phyloP scores from a whole-genome alignment of 1,284 basidiomycete genomes.

The Marasmius tenuissimus region DNA sequence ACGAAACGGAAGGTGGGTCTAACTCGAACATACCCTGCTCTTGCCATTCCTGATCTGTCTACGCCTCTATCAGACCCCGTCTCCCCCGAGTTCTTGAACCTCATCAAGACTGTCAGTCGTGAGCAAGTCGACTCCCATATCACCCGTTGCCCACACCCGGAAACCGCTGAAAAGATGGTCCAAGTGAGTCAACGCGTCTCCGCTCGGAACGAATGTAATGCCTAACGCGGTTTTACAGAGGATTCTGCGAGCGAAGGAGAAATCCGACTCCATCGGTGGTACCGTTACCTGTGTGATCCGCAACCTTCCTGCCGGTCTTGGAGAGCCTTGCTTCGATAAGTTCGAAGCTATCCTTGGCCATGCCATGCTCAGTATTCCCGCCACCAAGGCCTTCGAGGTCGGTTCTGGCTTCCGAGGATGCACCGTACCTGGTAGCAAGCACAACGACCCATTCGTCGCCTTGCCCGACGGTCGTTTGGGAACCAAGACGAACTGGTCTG shows the following conservation, averaged over 20 bases:
- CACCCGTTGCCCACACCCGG: slow-evolving; percentile 90
- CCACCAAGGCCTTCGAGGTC: slow-evolving; percentile 98
- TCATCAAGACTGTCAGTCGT: slow-evolving; percentile 82
- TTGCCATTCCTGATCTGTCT: neutral
- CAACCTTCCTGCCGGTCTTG: slow-evolving; percentile 86
- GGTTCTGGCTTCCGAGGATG: slow-evolving; percentile 97
- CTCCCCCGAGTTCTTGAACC: slow-evolving; percentile 79
- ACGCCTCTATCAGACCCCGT: slow-evolving; percentile 38
- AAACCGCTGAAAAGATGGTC: slow-evolving; percentile 89
- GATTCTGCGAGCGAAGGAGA: slow-evolving; percentile 91
- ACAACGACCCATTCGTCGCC: slow-evolving; percentile 89
- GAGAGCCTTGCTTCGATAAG: slow-evolving; percentile 99
- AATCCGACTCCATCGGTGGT: slow-evolving; percentile 94
- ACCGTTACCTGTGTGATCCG: slow-evolving; percentile 97
- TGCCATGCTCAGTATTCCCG: slow-evolving; percentile 98
- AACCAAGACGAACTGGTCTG: slow-evolving; percentile 94
- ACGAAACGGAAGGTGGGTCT: slow-evolving; percentile 69
- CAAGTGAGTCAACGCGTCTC: slow-evolving; percentile 47
- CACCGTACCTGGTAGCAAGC: slow-evolving; percentile 89
- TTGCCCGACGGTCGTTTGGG: slow-evolving; percentile 74
- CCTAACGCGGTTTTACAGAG: slow-evolving; percentile 50
- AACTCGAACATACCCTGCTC: neutral
- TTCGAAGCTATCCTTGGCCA: slow-evolving; percentile 96
- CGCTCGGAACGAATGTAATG: slow-evolving; percentile 8
- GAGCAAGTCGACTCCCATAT: slow-evolving; percentile 86